phyloP scores from a whole-genome alignment of 371 early-diverging fungal species.

The Entomophthora muscae region DNA sequence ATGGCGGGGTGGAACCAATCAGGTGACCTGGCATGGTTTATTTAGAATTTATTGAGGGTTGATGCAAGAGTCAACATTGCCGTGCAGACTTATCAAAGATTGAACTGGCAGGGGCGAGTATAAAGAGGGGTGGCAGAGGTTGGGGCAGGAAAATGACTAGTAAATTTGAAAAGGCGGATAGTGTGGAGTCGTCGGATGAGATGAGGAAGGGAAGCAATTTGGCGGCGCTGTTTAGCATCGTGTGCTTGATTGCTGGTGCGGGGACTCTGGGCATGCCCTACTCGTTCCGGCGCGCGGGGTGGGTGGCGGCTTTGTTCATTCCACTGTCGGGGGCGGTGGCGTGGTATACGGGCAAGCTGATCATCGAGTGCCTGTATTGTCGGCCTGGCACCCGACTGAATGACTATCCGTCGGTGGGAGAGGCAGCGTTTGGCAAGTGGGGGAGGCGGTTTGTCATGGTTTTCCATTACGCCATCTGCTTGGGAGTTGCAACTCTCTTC shows the following conservation, averaged over 20 bases:
- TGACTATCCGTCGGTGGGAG: constrained; percentile 18
- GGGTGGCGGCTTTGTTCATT: constrained; percentile 9
- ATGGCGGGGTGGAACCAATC: no score
- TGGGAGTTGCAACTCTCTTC: constrained; percentile 37
- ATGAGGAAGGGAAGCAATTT: neutral
- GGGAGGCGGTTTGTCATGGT: constrained; percentile 21
- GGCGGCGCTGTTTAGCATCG: constrained; percentile 3
- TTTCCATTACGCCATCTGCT: constrained; percentile 33
- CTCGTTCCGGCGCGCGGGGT: constrained; percentile 11
- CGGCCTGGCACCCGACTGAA: constrained; percentile 4
- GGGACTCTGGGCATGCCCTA: constrained; percentile 12
- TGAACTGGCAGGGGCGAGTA: no score
- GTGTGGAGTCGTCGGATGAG: neutral
- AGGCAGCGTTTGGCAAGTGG: constrained; percentile 18
- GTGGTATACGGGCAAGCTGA: constrained; percentile 10
- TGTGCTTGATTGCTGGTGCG: constrained; percentile 12
- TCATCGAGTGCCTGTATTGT: constrained; percentile 21
- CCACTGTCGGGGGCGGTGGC: constrained; percentile 8
- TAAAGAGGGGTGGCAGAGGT: no score
- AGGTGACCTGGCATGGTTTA: no score
- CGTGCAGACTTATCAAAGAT: no score
- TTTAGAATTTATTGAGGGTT: no score
- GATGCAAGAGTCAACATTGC: no score
- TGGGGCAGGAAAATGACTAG: neutral
- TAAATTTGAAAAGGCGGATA: neutral